Percentiles rank a stretch among this genome's conserved stretches.
Conservation (phyloP, 1,139 yeast genomes). For the Eremothecium cymbalariae region DNA sequence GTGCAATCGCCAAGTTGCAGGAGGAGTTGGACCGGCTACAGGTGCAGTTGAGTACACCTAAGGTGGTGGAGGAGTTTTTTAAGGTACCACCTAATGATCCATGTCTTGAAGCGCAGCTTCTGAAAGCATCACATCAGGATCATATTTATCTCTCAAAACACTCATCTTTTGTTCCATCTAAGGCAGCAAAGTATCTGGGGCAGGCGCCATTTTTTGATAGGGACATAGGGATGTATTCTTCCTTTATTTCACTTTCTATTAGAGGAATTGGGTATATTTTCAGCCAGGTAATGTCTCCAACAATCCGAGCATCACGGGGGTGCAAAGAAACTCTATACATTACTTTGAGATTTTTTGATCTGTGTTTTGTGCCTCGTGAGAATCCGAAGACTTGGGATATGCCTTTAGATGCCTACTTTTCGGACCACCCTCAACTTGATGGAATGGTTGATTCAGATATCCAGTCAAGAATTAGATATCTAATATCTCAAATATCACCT, state of each 20-base stretch:
- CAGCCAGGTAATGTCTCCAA: constrained; percentile 12
- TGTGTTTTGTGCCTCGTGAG: constrained; percentile 21
- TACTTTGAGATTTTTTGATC: constrained; percentile 27
- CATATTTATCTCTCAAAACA: constrained; percentile 20
- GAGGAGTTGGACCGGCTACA: constrained; percentile 16
- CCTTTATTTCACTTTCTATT: constrained; percentile 23
- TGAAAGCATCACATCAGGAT: constrained; percentile 24
- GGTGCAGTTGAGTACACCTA: constrained; percentile 9
- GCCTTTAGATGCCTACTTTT: constrained; percentile 12
- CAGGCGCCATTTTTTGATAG: constrained; percentile 25
- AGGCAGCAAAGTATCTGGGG: constrained; percentile 4
- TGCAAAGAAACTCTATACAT: constrained; percentile 28
- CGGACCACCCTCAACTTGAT: background rate
- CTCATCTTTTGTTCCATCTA: constrained; percentile 13
- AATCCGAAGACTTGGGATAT: constrained; percentile 11
- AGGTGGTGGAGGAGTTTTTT: constrained; percentile 12
- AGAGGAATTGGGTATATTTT: constrained; percentile 26
- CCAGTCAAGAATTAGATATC: no score
- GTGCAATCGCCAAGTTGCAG: constrained; percentile 12
- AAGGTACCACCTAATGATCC: constrained; percentile 10
- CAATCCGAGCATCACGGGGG: constrained; percentile 13
- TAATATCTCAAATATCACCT: no score
- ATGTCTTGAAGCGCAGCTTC: constrained; percentile 25
- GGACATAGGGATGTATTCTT: constrained; percentile 27
- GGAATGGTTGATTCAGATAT: constrained; percentile 2